Conservation (phyloP, 306 rosid species). For the Acacia confusa region DNA sequence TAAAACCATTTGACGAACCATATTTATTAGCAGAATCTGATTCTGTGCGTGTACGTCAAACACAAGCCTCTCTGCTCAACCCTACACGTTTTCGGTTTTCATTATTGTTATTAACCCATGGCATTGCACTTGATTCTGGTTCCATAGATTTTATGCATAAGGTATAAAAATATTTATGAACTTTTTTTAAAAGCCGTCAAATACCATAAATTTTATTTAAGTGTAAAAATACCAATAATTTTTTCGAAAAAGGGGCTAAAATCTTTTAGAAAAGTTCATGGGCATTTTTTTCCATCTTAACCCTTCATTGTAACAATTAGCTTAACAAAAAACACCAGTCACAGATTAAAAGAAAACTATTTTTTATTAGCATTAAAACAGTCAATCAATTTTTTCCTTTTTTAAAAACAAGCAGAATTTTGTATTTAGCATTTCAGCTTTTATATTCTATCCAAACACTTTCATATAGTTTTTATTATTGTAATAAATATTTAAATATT, state of each 20-base stretch:
- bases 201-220: too few species aligned
- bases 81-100: not conserved
- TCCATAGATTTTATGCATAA: not conserved
- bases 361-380: not conserved
- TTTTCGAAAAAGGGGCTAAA: too few species aligned
- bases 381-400: not conserved
- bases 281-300: too few species aligned
- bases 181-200: too few species aligned
- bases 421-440: not conserved
- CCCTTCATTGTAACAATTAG: not conserved
- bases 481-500: not conserved
- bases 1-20: conserved; percentile 8
- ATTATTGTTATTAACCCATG: not conserved
- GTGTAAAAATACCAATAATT: too few species aligned
- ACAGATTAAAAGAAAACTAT: not conserved
- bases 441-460: not conserved
- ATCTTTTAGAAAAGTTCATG: too few species aligned
- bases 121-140: not conserved
- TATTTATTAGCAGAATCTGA: conserved; percentile 16
- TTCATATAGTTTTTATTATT: not conserved
- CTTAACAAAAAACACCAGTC: not conserved
- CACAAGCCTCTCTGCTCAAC: conserved; percentile 6
- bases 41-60: conserved; percentile 25
- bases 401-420: not conserved
- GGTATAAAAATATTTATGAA: too few species aligned